phyloP scores from a whole-genome alignment of 2,329 filamentous ascomycete genomes.

The Paecilomyces fulvus region DNA sequence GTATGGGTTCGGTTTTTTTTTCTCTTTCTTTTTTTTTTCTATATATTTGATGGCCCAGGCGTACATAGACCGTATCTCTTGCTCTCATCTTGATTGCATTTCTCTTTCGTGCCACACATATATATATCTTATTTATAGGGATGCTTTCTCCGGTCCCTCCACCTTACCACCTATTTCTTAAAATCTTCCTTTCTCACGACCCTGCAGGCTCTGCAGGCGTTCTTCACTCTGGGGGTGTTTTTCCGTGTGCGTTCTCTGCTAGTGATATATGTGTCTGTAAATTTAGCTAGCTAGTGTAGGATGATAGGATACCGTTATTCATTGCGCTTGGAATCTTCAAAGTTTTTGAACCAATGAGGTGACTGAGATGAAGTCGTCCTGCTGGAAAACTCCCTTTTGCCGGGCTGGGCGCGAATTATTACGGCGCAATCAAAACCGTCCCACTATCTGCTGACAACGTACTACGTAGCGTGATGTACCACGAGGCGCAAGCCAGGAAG shows the following conservation, averaged over 20 bases:
- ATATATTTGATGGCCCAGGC: conserved; percentile 11
- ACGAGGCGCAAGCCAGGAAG: not conserved
- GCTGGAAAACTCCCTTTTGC: too few relatives aligned
- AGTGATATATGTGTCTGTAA: not conserved
- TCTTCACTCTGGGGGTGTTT: not conserved
- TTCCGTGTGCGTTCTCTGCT: not conserved
- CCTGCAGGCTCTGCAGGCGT: not conserved
- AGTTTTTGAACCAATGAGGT: not conserved
- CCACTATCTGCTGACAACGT: not conserved
- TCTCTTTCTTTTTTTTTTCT: not conserved
- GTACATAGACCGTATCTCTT: conserved; percentile 10
- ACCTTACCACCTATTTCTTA: not conserved
- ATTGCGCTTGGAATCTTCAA: not conserved
- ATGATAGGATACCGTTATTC: not conserved
- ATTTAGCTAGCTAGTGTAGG: not conserved
- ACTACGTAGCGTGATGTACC: not conserved
- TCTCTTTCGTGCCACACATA: not conserved
- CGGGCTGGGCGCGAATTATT: too few relatives aligned
- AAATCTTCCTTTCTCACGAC: not conserved
- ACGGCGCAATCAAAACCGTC: too few relatives aligned
- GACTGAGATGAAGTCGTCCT: not conserved
- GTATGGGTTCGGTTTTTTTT: not conserved
- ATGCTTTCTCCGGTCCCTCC: not conserved
- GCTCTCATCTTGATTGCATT: conserved; percentile 6
- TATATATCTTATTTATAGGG: conserved; percentile 2